Evolutionary conservation across 768 basidiomycete species (phyloP).

Genomic region (Panellus pusillus): DNA sequence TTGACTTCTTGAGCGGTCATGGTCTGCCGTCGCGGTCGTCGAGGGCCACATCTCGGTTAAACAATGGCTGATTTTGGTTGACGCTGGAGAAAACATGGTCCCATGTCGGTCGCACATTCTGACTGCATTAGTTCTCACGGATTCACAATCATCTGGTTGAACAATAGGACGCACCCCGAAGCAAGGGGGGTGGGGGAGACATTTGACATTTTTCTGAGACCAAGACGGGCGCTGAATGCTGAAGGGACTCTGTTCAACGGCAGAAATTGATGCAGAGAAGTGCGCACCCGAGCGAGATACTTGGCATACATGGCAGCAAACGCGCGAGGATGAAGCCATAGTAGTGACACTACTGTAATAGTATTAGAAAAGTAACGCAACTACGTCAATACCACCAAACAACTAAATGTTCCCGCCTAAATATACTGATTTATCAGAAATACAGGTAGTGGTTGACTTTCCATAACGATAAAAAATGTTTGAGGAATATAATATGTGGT

Average conservation of each 20-base stretch:
- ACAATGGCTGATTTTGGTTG: conserved; percentile 23
- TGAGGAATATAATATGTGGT: too few relatives aligned
- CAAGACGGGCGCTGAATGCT: not conserved
- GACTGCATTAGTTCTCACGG: conserved; percentile 28
- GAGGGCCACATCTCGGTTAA: conserved; percentile 2
- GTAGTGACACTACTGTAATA: too few relatives aligned
- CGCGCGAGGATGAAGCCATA: conserved; percentile 3
- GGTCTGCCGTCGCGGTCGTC: conserved; percentile 43
- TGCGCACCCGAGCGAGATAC: not conserved
- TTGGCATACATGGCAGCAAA: conserved; percentile 1
- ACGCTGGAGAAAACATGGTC: conserved; percentile 55
- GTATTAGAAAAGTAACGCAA: not conserved
- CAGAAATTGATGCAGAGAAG: not conserved
- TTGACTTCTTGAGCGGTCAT: conserved; percentile 69
- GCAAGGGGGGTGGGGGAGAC: not conserved
- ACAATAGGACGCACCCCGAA: not conserved
- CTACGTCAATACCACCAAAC: not conserved
- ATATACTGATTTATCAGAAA: conserved; percentile 1
- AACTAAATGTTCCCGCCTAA: conserved; percentile 3
- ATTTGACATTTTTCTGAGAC: not conserved
- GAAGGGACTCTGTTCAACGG: not conserved
- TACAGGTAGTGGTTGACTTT: too few relatives aligned
- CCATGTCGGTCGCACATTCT: conserved; percentile 44
- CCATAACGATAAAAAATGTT: too few relatives aligned
- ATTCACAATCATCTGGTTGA: not conserved